These are phyloP conservation scores for Puya raimondii DNA, from an alignment of 176 grass and related monocot genomes.

Conservation along the genomic window DNA sequence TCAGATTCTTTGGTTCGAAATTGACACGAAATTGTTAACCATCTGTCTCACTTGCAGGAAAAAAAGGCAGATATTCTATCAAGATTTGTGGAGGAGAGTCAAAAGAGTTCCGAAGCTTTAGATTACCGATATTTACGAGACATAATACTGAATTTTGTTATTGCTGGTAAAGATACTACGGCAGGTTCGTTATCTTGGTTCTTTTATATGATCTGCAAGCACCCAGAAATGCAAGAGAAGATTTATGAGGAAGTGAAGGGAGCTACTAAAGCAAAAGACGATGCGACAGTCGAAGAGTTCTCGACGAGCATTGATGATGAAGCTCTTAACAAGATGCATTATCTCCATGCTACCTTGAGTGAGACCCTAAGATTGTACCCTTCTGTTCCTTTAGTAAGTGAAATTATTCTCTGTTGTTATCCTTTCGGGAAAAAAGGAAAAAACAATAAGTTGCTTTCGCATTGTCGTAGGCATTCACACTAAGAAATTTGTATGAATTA, in stretches of 20 bases:
- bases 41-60: neutral
- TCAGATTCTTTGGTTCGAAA: too few relatives aligned
- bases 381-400: conserved; percentile 37
- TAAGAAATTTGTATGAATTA: neutral
- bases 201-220: conserved; percentile 55
- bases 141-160: conserved; percentile 51
- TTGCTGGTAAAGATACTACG: conserved; percentile 57
- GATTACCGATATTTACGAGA: conserved; percentile 44
- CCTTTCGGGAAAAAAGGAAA: too few relatives aligned
- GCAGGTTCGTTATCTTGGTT: conserved; percentile 52
- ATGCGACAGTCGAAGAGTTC: conserved; percentile 30
- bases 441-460: too few relatives aligned
- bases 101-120: conserved; percentile 21
- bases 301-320: conserved; percentile 38
- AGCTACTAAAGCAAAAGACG: conserved; percentile 9
- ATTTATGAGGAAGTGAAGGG: conserved; percentile 24
- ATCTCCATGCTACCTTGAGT: conserved; percentile 39
- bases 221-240: conserved; percentile 44
- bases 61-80: conserved; percentile 34
- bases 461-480: too few relatives aligned
- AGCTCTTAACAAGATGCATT: conserved; percentile 57
- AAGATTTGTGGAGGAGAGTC: conserved; percentile 27
- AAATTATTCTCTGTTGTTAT: too few relatives aligned
- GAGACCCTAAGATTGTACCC: conserved; percentile 64
- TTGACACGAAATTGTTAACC: neutral